Percentiles rank a stretch among this genome's conserved stretches.
Evolutionary conservation across 176 grass and related monocot genomes (phyloP).

Genomic region (Pontederia paniculata): DNA sequence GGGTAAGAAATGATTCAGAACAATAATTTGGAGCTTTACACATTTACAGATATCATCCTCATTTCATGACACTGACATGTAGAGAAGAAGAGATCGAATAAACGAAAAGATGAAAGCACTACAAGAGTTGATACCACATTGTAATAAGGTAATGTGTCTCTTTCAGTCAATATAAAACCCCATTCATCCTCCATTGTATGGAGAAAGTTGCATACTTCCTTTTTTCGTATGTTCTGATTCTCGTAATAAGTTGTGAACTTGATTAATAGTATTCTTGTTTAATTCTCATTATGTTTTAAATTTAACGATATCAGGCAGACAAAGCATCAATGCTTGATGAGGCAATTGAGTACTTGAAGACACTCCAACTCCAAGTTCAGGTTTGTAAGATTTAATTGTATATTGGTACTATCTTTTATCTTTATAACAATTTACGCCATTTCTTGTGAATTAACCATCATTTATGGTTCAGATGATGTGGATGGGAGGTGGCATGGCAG

Average conservation of each 20-base stretch:
- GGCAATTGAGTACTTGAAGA: slow-evolving; percentile 88
- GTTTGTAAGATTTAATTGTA: slow-evolving; percentile 10
- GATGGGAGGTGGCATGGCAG: slow-evolving; percentile 57
- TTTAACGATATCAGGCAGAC: slow-evolving; percentile 35
- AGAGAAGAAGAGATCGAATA: slow-evolving; percentile 88
- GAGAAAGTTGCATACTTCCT: not conserved
- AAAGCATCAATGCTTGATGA: slow-evolving; percentile 89
- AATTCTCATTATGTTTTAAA: not conserved
- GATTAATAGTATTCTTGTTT: not conserved
- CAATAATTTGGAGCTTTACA: not conserved
- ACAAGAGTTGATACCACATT: slow-evolving; percentile 88
- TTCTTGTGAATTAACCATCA: not conserved
- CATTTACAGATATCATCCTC: slow-evolving; percentile 6
- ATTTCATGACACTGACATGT: not conserved
- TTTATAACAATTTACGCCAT: not conserved
- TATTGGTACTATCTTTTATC: no score
- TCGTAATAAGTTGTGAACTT: not conserved
- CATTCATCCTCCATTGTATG: not conserved
- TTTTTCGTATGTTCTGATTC: not conserved
- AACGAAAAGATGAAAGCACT: slow-evolving; percentile 88
- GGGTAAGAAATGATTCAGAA: slow-evolving; percentile 30
- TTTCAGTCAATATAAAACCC: not conserved
- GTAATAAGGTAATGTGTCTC: slow-evolving; percentile 47
- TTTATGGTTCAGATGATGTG: slow-evolving; percentile 57
- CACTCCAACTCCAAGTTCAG: slow-evolving; percentile 96